phyloP scores from a whole-genome alignment of 371 early-diverging fungal genomes.

The Mucor ambiguus region DNA sequence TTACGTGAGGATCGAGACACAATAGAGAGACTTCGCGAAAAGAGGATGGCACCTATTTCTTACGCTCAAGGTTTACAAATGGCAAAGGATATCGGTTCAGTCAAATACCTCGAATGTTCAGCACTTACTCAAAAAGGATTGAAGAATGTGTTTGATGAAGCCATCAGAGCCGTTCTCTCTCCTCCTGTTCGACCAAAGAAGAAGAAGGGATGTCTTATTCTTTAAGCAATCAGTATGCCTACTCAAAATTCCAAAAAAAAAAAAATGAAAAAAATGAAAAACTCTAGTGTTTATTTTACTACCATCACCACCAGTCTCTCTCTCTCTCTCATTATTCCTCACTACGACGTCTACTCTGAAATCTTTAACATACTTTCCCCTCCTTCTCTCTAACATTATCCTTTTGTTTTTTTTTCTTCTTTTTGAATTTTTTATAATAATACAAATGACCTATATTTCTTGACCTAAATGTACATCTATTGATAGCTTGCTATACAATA shows the following conservation, averaged over 20 bases:
- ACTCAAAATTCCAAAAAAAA: neutral
- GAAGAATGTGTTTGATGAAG: conserved; percentile 97
- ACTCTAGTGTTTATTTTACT: conserved; percentile 1
- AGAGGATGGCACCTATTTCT: conserved; percentile 87
- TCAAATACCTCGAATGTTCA: conserved; percentile 96
- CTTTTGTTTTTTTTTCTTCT: neutral
- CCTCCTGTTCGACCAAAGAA: conserved; percentile 65
- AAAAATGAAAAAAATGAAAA: neutral
- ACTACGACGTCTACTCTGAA: neutral
- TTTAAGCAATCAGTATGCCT: conserved; percentile 45
- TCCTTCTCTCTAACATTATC: neutral
- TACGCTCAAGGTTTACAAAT: conserved; percentile 86
- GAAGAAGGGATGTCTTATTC: conserved; percentile 73
- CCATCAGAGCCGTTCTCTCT: conserved; percentile 90
- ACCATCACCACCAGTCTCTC: neutral
- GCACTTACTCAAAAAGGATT: conserved; percentile 96
- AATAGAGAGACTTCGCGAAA: conserved; percentile 81
- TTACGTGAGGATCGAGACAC: conserved; percentile 90
- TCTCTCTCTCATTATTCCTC: neutral
- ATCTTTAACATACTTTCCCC: neutral
- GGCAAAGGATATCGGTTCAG: conserved; percentile 87
- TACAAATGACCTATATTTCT: conserved; percentile 2
- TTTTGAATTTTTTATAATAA: neutral
- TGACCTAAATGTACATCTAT: neutral
- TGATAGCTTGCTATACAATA: neutral